Conservation (phyloP, 2,329 filamentous ascomycete species). For the Bipolaris victoriae region DNA sequence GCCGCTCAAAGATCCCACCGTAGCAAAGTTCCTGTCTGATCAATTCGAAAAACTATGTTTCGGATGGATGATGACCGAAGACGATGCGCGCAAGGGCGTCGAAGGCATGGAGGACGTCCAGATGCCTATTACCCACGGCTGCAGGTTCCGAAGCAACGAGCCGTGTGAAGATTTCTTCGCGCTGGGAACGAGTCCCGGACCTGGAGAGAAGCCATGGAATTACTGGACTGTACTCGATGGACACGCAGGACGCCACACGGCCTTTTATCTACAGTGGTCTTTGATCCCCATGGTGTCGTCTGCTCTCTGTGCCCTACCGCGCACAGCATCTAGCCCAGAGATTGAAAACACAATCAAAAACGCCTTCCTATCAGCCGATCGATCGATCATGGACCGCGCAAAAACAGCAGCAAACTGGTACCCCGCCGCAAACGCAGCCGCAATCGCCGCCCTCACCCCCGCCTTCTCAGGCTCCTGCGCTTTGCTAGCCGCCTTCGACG, state of each 20-base stretch:
- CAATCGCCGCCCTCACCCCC: constrained; percentile 41
- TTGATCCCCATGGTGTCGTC: constrained; percentile 54
- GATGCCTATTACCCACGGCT: constrained; percentile 45
- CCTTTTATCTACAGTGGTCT: constrained; percentile 48
- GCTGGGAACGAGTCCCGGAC: constrained; percentile 37
- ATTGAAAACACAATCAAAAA: constrained; percentile 64
- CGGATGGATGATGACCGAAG: constrained; percentile 38
- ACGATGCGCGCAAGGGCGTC: constrained; percentile 28
- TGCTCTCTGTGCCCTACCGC: constrained; percentile 42
- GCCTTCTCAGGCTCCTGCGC: constrained; percentile 66
- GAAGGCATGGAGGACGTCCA: constrained; percentile 13
- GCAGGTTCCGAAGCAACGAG: constrained; percentile 37
- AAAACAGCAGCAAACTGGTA: constrained; percentile 48
- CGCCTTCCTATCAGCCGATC: constrained; percentile 63
- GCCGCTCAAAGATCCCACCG: constrained; percentile 28
- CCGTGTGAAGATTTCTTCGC: constrained; percentile 44
- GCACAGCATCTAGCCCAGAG: constrained; percentile 51
- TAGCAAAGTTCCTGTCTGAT: constrained; percentile 30
- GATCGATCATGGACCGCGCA: constrained; percentile 58
- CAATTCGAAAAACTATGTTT: constrained; percentile 33
- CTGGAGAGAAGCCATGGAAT: constrained; percentile 40
- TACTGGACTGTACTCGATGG: constrained; percentile 59
- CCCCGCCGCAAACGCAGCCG: constrained; percentile 41
- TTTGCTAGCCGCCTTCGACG: constrained; percentile 67
- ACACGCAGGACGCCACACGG: constrained; percentile 56